phyloP scores from a whole-genome alignment of 768 basidiomycete genomes.

The Trametes cinnabarina region DNA sequence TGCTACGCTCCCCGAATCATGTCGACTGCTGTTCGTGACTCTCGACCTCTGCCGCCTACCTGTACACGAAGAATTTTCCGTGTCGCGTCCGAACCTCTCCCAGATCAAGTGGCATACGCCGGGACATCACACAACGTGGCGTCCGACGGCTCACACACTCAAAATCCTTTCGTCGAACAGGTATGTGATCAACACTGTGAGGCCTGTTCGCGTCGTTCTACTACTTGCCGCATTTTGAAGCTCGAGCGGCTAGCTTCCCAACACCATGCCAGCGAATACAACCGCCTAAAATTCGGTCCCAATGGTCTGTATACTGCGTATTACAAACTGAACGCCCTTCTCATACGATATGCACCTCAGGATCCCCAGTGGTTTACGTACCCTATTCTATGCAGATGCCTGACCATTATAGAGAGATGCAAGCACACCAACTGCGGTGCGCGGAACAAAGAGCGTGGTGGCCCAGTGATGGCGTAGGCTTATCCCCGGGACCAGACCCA shows the following conservation, averaged over 20 bases:
- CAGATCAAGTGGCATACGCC: not conserved
- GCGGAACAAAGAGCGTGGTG: conserved; percentile 47
- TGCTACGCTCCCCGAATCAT: not conserved
- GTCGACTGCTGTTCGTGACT: conserved; percentile 1
- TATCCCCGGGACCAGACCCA: not conserved
- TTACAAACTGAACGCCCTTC: no score
- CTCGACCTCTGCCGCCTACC: not conserved
- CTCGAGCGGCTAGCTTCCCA: conserved; percentile 66
- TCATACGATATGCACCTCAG: no score
- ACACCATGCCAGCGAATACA: conserved; percentile 72
- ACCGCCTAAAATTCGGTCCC: conserved; percentile 61
- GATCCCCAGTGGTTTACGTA: conserved; percentile 54
- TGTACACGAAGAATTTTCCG: conserved; percentile 1
- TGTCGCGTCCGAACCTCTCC: conserved; percentile 9
- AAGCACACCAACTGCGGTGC: conserved; percentile 46
- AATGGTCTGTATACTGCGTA: no score
- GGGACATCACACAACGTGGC: not conserved
- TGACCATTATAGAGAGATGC: conserved; percentile 51
- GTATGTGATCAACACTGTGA: not conserved
- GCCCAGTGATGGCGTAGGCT: conserved; percentile 22
- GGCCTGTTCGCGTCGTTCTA: not conserved
- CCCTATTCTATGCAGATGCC: conserved; percentile 67
- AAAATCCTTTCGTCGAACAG: conserved; percentile 12
- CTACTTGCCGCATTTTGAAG: conserved; percentile 25
- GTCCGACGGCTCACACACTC: not conserved